These are phyloP conservation scores for Blastobotrys capitulatus DNA, from an alignment of 1,139 yeast species.

Conservation along the genomic window DNA sequence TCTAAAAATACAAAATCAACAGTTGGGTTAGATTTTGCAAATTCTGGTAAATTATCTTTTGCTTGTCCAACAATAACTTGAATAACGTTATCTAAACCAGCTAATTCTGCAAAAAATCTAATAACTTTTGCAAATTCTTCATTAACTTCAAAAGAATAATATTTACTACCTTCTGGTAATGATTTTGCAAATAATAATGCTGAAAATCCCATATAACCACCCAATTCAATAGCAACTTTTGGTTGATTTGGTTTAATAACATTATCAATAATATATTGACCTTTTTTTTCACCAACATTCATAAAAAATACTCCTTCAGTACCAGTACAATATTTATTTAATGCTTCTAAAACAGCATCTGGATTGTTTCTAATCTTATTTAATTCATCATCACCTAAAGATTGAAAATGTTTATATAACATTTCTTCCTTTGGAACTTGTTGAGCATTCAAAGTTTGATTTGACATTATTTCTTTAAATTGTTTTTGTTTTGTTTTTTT, in stretches of 20 bases:
- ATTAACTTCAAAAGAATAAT: constrained; percentile 18
- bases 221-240: constrained; percentile 10
- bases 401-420: background rate
- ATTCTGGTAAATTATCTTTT: constrained; percentile 13
- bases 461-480: no score
- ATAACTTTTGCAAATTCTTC: constrained; percentile 21
- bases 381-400: background rate
- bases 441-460: background rate
- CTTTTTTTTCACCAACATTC: constrained; percentile 11
- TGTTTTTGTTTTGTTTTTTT: background rate
- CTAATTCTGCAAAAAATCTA: constrained; percentile 14
- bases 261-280: constrained; percentile 1
- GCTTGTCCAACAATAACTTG: constrained; percentile 23
- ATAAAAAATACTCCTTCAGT: background rate
- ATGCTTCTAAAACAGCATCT: constrained; percentile 6
- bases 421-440: background rate
- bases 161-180: constrained; percentile 18
- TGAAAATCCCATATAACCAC: constrained; percentile 19
- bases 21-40: constrained; percentile 12
- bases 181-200: constrained; percentile 19
- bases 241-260: constrained; percentile 2
- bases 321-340: constrained; percentile 4
- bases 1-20: constrained; percentile 20
- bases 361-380: constrained; percentile 8
- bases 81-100: constrained; percentile 19